Conservation (phyloP, 1,284 basidiomycete genomes). For the Anthracocystis walkeri region DNA sequence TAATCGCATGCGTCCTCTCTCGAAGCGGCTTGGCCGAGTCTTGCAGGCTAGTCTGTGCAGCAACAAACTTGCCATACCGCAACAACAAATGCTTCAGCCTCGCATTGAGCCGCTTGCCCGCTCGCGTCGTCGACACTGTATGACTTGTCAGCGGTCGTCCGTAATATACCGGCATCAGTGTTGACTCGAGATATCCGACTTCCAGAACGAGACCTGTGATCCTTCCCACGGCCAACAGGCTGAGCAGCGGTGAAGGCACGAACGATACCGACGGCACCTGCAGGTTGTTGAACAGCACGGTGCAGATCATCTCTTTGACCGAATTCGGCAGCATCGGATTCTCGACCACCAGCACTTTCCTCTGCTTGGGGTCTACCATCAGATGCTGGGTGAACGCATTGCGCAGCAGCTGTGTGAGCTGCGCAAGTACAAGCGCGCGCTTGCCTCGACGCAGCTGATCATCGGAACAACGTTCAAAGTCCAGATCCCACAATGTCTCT, state of each 20-base stretch:
- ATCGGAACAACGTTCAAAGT: slow-evolving; percentile 44
- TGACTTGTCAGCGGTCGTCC: slow-evolving; percentile 48
- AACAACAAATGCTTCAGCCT: slow-evolving; percentile 44
- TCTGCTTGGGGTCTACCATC: slow-evolving; percentile 89
- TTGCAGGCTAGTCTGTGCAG: slow-evolving; percentile 40
- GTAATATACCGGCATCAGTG: slow-evolving; percentile 78
- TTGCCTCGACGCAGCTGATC: slow-evolving; percentile 46
- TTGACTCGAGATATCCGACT: slow-evolving; percentile 89
- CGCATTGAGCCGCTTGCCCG: slow-evolving; percentile 36
- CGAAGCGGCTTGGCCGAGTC: slow-evolving; percentile 21
- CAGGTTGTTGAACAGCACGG: slow-evolving; percentile 87
- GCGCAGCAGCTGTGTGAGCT: slow-evolving; percentile 54
- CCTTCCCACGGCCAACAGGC: slow-evolving; percentile 84
- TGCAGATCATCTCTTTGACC: slow-evolving; percentile 87
- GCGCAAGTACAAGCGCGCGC: slow-evolving; percentile 46
- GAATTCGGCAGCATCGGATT: slow-evolving; percentile 85
- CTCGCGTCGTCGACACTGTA: slow-evolving; percentile 42
- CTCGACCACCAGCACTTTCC: slow-evolving; percentile 91
- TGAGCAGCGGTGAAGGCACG: slow-evolving; percentile 78
- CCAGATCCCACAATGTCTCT: slow-evolving; percentile 61
- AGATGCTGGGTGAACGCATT: slow-evolving; percentile 74
- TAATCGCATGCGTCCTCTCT: slow-evolving; percentile 25
- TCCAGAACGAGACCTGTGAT: slow-evolving; percentile 93
- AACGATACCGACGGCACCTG: slow-evolving; percentile 94
- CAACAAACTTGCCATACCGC: slow-evolving; percentile 40